phyloP scores from a whole-genome alignment of 306 rosid species.

The Prunus persica region DNA sequence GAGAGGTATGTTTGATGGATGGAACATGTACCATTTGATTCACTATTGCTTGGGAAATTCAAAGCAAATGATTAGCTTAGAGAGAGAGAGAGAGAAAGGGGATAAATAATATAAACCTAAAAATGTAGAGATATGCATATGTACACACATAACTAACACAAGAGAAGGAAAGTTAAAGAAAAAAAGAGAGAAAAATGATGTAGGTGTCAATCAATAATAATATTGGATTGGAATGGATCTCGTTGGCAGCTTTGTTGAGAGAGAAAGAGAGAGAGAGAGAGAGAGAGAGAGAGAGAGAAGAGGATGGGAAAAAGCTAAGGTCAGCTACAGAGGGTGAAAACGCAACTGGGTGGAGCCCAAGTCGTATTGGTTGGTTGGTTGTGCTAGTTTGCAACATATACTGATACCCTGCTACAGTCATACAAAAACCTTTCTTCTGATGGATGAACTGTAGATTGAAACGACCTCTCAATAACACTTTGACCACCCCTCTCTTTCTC shows the following conservation, averaged over 20 bases:
- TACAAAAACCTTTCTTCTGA: constrained; percentile 28
- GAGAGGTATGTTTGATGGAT: constrained; percentile 30
- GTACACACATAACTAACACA: neutral
- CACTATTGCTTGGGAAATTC: constrained; percentile 52
- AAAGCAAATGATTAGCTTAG: constrained; percentile 69
- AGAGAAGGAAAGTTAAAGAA: constrained; percentile 21
- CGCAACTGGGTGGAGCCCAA: constrained; percentile 45
- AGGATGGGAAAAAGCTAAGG: constrained; percentile 12
- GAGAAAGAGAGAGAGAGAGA: constrained; percentile 7
- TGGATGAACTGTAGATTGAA: constrained; percentile 57
- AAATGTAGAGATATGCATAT: neutral
- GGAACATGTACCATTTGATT: constrained; percentile 70
- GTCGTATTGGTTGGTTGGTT: constrained; percentile 31
- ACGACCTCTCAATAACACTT: constrained; percentile 57
- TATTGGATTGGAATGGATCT: constrained; percentile 39
- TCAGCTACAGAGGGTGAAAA: constrained; percentile 31
- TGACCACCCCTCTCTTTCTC: constrained; percentile 27
- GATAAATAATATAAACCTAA: neutral
- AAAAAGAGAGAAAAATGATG: constrained; percentile 7
- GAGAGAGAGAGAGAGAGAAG: constrained; percentile 14
- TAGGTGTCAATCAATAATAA: constrained; percentile 12
- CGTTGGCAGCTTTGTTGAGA: constrained; percentile 47
- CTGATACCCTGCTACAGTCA: constrained; percentile 43
- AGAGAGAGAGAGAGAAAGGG: constrained; percentile 3
- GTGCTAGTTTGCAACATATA: constrained; percentile 41